phyloP scores from a whole-genome alignment of 805 yeast species.

The Zygotorulaspora chibaensis region DNA sequence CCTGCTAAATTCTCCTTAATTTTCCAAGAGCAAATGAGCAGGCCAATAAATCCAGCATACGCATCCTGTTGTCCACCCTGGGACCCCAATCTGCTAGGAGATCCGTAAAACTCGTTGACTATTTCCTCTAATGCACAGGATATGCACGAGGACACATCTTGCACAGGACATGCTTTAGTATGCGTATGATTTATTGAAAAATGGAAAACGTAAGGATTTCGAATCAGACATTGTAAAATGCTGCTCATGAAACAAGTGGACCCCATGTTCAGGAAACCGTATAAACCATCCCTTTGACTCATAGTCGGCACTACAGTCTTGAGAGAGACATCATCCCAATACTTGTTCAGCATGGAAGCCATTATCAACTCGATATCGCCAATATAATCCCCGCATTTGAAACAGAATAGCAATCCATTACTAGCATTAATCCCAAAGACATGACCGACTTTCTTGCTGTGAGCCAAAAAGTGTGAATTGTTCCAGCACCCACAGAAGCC shows the following conservation, averaged over 20 bases:
- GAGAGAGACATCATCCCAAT: conserved; percentile 26
- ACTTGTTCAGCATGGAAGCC: conserved; percentile 21
- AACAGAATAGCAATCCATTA: conserved; percentile 70
- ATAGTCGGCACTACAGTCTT: conserved; percentile 25
- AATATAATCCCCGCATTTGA: conserved; percentile 70
- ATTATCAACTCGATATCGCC: conserved; percentile 48
- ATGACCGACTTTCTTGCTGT: conserved; percentile 48
- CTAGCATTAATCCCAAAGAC: conserved; percentile 62
- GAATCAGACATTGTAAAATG: conserved; percentile 81
- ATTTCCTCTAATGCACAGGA: conserved; percentile 83
- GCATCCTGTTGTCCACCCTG: conserved; percentile 43
- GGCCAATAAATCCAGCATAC: conserved; percentile 67
- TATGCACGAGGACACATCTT: conserved; percentile 47
- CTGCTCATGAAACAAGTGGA: conserved; percentile 97
- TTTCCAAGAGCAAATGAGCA: conserved; percentile 84
- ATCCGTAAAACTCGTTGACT: conserved; percentile 68
- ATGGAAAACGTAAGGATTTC: conserved; percentile 80
- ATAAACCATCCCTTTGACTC: conserved; percentile 68
- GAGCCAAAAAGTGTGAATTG: conserved; percentile 43
- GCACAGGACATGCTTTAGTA: conserved; percentile 25
- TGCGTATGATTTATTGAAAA: conserved; percentile 55
- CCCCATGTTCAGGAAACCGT: conserved; percentile 91
- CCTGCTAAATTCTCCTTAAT: conserved; percentile 85
- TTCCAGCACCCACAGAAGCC: conserved; percentile 70
- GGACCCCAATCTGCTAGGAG: conserved; percentile 33